Conservation (phyloP, 2,329 filamentous ascomycete genomes). For the Penicillium sp. region DNA sequence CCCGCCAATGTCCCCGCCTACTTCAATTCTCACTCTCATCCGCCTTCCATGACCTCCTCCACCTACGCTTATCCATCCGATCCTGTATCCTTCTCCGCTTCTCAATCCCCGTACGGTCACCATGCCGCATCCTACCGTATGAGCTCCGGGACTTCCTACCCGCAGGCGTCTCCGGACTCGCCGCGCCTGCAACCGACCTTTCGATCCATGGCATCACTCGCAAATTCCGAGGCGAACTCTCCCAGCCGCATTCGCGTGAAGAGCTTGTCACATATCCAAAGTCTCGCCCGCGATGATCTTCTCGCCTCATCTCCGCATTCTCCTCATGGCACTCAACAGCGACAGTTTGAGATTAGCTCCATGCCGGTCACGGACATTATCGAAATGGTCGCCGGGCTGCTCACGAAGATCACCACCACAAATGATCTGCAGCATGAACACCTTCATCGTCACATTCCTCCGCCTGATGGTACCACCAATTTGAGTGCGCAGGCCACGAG, state of each 20-base stretch:
- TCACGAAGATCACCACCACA: slow-evolving; percentile 95
- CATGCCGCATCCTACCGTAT: slow-evolving; percentile 23
- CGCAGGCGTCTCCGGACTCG: slow-evolving; percentile 41
- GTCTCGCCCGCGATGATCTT: slow-evolving; percentile 72
- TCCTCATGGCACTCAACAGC: slow-evolving; percentile 45
- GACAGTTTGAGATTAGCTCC: slow-evolving; percentile 85
- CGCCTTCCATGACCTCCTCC: slow-evolving; percentile 48
- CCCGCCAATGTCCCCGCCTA: slow-evolving; percentile 34
- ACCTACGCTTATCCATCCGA: slow-evolving; percentile 26
- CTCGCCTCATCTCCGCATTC: slow-evolving; percentile 50
- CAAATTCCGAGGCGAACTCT: slow-evolving; percentile 42
- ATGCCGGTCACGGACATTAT: slow-evolving; percentile 98
- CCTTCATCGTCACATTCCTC: slow-evolving; percentile 66
- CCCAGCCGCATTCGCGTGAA: slow-evolving; percentile 69
- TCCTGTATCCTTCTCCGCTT: slow-evolving; percentile 11
- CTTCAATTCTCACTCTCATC: slow-evolving; percentile 27
- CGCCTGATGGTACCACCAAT: slow-evolving; percentile 53
- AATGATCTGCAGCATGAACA: slow-evolving; percentile 94
- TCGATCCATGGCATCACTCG: slow-evolving; percentile 41
- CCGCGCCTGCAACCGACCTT: slow-evolving; percentile 44
- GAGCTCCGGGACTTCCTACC: slow-evolving; percentile 23
- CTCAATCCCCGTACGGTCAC: slow-evolving; percentile 18
- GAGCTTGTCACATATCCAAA: slow-evolving; percentile 85
- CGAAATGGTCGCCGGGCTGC: slow-evolving; percentile 93
- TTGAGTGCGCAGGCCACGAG: slow-evolving; percentile 60